Percentiles rank a stretch among this genome's conserved stretches.
These are phyloP conservation scores for Gloeophyllum trabeum DNA, from an alignment of 768 basidiomycete genomes.

Conservation along the genomic window DNA sequence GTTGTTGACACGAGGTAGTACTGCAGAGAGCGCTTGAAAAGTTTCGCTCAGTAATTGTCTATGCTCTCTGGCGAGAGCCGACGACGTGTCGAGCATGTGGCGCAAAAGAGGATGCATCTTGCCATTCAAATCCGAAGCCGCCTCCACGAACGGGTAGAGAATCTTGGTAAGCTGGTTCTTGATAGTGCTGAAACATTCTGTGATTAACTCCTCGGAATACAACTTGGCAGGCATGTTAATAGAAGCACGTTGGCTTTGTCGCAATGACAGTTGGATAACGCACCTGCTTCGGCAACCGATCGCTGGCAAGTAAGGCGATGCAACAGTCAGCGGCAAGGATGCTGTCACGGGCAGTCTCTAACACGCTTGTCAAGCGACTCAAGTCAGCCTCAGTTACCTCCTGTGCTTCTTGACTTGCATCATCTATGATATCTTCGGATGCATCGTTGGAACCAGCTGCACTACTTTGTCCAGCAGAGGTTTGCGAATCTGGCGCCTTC, in stretches of 20 bases:
- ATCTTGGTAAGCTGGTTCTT: constrained; percentile 74
- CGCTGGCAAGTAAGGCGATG: constrained; percentile 66
- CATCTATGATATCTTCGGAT: constrained; percentile 17
- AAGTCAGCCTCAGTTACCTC: constrained; percentile 31
- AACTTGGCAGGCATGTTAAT: constrained; percentile 32
- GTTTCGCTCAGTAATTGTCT: constrained; percentile 51
- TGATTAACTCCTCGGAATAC: constrained; percentile 91
- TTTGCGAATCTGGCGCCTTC: constrained; percentile 19
- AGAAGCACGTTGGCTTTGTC: neutral
- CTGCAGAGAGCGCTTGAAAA: constrained; percentile 60
- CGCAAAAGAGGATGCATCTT: constrained; percentile 37
- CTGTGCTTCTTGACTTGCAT: neutral
- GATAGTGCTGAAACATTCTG: constrained; percentile 59
- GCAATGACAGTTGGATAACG: neutral
- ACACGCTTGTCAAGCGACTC: constrained; percentile 33
- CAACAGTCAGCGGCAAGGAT: constrained; percentile 79
- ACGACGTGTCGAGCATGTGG: constrained; percentile 34
- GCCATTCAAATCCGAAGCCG: constrained; percentile 29
- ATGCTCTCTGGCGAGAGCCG: constrained; percentile 17
- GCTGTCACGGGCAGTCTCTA: constrained; percentile 62
- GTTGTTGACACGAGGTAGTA: constrained; percentile 63
- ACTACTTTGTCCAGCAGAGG: constrained; percentile 13
- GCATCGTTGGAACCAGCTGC: constrained; percentile 7
- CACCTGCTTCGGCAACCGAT: constrained; percentile 84
- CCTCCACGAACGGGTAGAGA: constrained; percentile 83